Base-by-base conservation (phyloP, 495 filamentous ascomycete species). In the Aspergillus sclerotioniger region DNA sequence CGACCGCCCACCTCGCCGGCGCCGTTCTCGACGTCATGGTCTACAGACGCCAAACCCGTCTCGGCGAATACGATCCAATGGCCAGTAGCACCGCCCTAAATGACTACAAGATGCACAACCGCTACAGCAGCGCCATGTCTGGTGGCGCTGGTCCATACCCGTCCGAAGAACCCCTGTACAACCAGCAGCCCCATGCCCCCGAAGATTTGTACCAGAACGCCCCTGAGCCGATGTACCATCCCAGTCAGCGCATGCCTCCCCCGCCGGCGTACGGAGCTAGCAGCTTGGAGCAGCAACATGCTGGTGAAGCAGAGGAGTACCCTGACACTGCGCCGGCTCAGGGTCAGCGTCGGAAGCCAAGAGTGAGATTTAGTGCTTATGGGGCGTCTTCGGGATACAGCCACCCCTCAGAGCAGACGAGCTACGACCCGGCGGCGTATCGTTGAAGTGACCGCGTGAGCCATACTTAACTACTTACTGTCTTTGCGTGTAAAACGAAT, bases 1-100 rank as follows among this genome's bases (percentile, higher is more conserved):
- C 77, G 6, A 68, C 75, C 2, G 66, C 75, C 15, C 79, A 79
- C 37, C 67, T 82, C 59, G 62, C 69, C 32, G 74, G 77, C n/a
- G 60, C 83, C n/a, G 56, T 61, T 8, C 74, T 86, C 20, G 84
- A 86, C 56, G 62, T 81, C 58, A 62, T 76, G 49, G 80, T 80
- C 1, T 68, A 71, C 54, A 70, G 71, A 12, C 72, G 74, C 45
- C 64, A 71, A 56, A 80, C 64, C 20, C 63, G 72, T 8, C 69
- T 76, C 15, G 82, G 83, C 15, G 70, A 65, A 8, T 87, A 85
- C 62, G 72, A 70, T 20, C 66, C 77, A 5, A 73, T 73, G 69
- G 63, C 58, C 12, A 67, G 60, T 35, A 57, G 56, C 44, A 43
- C 61, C 2, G 62, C 54, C 5, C 39, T 70, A 0, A 65, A 64